Base-by-base conservation (phyloP, 306 rosid genomes). In the Chamaecrista fasciculata region DNA sequence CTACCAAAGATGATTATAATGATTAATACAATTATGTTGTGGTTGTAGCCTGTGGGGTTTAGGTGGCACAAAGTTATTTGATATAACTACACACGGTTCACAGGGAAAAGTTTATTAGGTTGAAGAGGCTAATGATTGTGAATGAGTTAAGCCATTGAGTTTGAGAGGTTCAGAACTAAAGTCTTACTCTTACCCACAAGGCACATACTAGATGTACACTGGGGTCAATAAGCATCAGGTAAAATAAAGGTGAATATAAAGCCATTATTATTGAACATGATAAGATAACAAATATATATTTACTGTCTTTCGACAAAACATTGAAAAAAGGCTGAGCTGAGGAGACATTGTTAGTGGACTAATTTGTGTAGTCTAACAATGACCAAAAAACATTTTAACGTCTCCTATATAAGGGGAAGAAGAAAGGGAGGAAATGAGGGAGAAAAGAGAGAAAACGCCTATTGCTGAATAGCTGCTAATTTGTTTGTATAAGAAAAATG, bases 1-100 rank as follows among this genome's bases (percentile, higher is more conserved):
- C 43, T 16, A 72, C 34, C 28, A 70, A 63, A 56, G 34, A 47
- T 46, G 73, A 50, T 69, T 66, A 67, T 51, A 73, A 85, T 82
- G 74, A 85, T 75, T 69, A 76, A 63, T 46, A 50, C 62, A 76
- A 68, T 40, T 64, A 8, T 14, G 14, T 11, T 48, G 44, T n/a
- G n/a, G n/a, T n/a, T n/a, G n/a, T n/a, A n/a, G n/a, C n/a, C n/a
- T n/a, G n/a, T 66, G 67, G 66, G 47, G 73, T 31, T 61, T 53
- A 34, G 28, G 24, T 48, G 23, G 25, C 43, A 31, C 66, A 62
- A 15, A 66, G 53, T 74, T 74, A 66, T 62, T 66, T 21, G 75
- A 34, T 18, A 49, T 50, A 34, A 52, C 7, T 20, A 49, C 46
- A 62, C 72, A 66, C 9, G 15, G 16, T 72, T 51, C 6, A 37